These are phyloP conservation scores for Alnus glutinosa DNA, from an alignment of 306 rosid species.

Conservation along the genomic window DNA sequence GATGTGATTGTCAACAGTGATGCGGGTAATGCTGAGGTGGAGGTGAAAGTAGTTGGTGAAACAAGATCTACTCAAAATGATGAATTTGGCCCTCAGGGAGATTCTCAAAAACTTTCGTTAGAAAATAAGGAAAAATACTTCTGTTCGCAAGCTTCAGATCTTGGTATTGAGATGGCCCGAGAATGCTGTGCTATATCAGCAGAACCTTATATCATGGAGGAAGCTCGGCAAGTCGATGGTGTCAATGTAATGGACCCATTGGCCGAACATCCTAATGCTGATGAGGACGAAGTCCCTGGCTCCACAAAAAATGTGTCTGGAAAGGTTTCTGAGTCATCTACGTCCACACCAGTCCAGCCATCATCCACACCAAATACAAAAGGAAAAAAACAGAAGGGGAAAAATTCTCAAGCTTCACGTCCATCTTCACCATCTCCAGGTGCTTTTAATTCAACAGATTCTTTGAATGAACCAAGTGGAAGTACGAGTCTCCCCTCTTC, in stretches of 20 bases:
- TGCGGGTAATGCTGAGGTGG: conserved; percentile 67
- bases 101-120: conserved; percentile 48
- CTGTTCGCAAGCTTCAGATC: conserved; percentile 97
- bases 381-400: conserved; percentile 77
- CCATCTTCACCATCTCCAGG: conserved; percentile 53
- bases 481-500: conserved; percentile 48
- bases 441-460: conserved; percentile 56
- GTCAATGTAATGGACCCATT: conserved; percentile 36
- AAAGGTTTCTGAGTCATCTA: conserved; percentile 59
- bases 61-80: conserved; percentile 56
- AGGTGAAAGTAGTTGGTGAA: conserved; percentile 85
- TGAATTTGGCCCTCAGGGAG: conserved; percentile 58
- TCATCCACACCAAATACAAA: conserved; percentile 58
- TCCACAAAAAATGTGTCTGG: conserved; percentile 57
- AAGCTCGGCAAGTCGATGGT: conserved; percentile 50
- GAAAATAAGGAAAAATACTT: conserved; percentile 70
- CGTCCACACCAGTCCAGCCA: conserved; percentile 38
- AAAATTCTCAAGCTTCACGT: conserved; percentile 64
- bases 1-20: conserved; percentile 67
- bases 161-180: conserved; percentile 91
- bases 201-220: conserved; percentile 55
- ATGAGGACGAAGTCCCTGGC: conserved; percentile 63
- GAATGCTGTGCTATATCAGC: conserved; percentile 68
- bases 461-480: conserved; percentile 58
- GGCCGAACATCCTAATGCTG: conserved; percentile 45